Conservation (phyloP, 2,329 filamentous ascomycete genomes). For the Pyrenochaeta sp. region DNA sequence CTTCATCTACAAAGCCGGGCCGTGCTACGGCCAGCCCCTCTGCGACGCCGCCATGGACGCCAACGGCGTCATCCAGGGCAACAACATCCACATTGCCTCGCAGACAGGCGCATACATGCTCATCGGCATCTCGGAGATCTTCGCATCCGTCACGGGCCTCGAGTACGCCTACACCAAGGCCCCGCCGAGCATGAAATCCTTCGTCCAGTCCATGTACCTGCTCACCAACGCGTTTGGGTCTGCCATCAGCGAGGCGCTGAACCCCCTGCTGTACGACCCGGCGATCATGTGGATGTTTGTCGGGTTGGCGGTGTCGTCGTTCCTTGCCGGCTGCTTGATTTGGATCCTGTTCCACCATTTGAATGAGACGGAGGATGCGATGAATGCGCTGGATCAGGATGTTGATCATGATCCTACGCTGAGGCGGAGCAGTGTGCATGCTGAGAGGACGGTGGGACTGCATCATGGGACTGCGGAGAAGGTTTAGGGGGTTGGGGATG, state of each 20-base stretch:
- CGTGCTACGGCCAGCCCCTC: conserved; percentile 57
- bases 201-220: conserved; percentile 63
- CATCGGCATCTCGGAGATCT: conserved; percentile 57
- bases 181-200: conserved; percentile 56
- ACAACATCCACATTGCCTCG: conserved; percentile 55
- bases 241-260: conserved; percentile 69
- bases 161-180: conserved; percentile 60
- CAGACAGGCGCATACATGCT: conserved; percentile 58
- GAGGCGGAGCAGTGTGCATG: conserved; percentile 31
- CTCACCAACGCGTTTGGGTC: conserved; percentile 68
- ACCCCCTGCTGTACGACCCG: conserved; percentile 68
- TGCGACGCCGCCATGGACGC: conserved; percentile 40
- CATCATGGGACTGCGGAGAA: conserved; percentile 23
- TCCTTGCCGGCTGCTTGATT: conserved; percentile 43
- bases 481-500: too few species aligned
- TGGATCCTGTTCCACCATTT: conserved; percentile 50
- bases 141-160: conserved; percentile 56
- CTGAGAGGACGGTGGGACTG: conserved; percentile 28
- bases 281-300: conserved; percentile 70
- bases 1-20: conserved; percentile 62
- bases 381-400: conserved; percentile 48
- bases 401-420: conserved; percentile 41
- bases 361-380: conserved; percentile 45
- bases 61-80: conserved; percentile 41
- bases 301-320: conserved; percentile 38